Evolutionary conservation across 2,329 filamentous ascomycete genomes (phyloP), one percentile per base, ranked within the genome.

Genomic region (Cercospora sp.): DNA sequence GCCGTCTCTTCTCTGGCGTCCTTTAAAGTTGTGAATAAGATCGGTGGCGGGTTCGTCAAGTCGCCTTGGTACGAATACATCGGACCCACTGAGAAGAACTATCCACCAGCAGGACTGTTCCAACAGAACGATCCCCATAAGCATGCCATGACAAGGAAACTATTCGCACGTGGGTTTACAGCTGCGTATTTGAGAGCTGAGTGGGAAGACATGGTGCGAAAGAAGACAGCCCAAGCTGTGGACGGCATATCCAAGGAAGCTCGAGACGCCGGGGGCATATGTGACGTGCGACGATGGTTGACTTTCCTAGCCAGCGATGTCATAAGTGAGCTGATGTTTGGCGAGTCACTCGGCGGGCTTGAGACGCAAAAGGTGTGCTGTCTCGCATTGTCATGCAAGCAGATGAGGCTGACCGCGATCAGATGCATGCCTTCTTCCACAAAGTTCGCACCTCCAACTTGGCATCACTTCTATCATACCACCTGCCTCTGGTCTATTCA

Each of bases 221-320:
- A 74, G n/a, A 80, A 78, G 68, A 75, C 72, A 0, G 64, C 64
- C 18, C 66, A 78, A 20, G 76, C 76, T 12, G 74, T 81, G 1
- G 20, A 66, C 3, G 73, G 73, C 26, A 79, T 81, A 48, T 75
- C 74, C 53, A 60, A 64, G 1, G 73, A 73, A 26, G 68, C 70
- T 12, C 12, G 8, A 8, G n/a, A 30, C 10, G 20, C n/a, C 5
- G 72, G 61, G 9, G 77, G 62, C 75, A 53, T 64, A 9, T 77
- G 75, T 6, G 80, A 82, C 71, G 66, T 82, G 6, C 66, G 80
- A 55, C 77, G 79, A 60, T 82, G 81, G 81, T 77, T 67, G 79
- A 79, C 78, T 13, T 76, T 81, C 20, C 75, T 82, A 72, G 77
- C 79, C 9, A 77, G 78, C 0, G 80, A 82, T 71, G 75, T 81